A percentile compares a stretch with the other conserved stretches of the same genome.
Conservation (phyloP, 352 stramenopile species). For the Phytophthora ohioensis region DNA sequence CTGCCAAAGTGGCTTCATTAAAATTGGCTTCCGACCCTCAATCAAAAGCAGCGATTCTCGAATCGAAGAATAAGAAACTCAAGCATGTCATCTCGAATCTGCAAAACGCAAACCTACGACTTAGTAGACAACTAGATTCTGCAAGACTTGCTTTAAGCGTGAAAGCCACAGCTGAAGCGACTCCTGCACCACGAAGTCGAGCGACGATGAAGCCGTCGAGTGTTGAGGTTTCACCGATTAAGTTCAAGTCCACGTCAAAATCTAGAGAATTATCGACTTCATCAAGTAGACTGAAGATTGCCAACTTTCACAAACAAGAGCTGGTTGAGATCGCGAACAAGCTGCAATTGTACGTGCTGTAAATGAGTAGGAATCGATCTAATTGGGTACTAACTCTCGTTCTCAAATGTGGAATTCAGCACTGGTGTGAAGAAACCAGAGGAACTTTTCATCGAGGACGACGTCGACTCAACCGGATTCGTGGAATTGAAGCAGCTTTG, state of each 20-base stretch:
- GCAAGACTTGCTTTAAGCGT: constrained; percentile 6
- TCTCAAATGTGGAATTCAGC: constrained; percentile 13
- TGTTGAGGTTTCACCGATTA: constrained; percentile 15
- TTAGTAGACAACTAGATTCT: constrained; percentile 49
- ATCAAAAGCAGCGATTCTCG: constrained; percentile 31
- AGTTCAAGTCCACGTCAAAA: constrained; percentile 15
- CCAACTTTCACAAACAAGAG: constrained; percentile 56
- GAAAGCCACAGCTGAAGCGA: not conserved
- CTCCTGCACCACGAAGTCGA: constrained; percentile 17
- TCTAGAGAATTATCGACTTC: too few species aligned
- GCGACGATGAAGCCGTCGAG: not conserved
- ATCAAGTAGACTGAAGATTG: not conserved
- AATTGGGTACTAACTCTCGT: not conserved
- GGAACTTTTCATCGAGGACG: constrained; percentile 36
- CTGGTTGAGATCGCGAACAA: constrained; percentile 54
- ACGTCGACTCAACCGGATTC: constrained; percentile 46
- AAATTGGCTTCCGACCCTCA: constrained; percentile 23
- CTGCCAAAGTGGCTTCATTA: not conserved
- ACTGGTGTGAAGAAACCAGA: constrained; percentile 58
- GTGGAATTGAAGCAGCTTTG: constrained; percentile 62
- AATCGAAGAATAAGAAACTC: constrained; percentile 61
- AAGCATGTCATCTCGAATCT: constrained; percentile 49
- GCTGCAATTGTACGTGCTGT: constrained; percentile 56
- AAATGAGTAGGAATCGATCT: not conserved
- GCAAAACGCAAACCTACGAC: constrained; percentile 50